Percentiles rank a stretch among this genome's conserved stretches.
phyloP scores from a whole-genome alignment of 2,329 filamentous ascomycete genomes.

The Bipolaris gigantea region DNA sequence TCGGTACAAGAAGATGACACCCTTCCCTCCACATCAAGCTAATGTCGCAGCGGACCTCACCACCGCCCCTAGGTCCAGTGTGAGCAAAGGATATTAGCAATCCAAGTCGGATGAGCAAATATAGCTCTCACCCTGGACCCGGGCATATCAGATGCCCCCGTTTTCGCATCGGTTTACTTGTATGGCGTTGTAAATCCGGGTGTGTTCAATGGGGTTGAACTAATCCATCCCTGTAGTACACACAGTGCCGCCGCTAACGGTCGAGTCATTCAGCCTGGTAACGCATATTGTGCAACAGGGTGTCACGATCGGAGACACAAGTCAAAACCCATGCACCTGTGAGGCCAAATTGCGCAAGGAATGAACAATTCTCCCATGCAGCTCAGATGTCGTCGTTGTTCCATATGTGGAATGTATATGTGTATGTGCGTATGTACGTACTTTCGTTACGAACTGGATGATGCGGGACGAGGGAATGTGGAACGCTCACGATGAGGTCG shows the following conservation, averaged over 20 bases:
- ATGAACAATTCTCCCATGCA: neutral
- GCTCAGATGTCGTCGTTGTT: neutral
- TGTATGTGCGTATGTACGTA: no score
- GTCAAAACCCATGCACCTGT: slow-evolving; percentile 1
- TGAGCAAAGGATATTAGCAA: slow-evolving; percentile 1
- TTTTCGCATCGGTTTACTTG: neutral
- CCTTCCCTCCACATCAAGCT: neutral
- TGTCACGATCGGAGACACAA: neutral
- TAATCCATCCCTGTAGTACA: neutral
- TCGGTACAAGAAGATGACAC: neutral
- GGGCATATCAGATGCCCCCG: neutral
- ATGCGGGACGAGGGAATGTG: neutral
- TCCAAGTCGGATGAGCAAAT: neutral
- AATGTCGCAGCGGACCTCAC: slow-evolving; percentile 1
- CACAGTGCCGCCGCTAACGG: neutral
- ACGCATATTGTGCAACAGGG: slow-evolving; percentile 8
- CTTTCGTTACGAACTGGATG: no score
- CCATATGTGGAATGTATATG: neutral
- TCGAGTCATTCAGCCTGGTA: slow-evolving; percentile 10
- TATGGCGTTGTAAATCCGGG: neutral
- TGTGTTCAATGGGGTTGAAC: neutral
- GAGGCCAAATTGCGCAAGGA: neutral
- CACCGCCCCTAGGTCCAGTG: neutral
- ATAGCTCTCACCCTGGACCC: neutral
- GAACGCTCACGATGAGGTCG: neutral